These are phyloP conservation scores for Spencermartinsiella ligniputridi DNA, from an alignment of 1,139 yeast species.

Conservation along the genomic window DNA sequence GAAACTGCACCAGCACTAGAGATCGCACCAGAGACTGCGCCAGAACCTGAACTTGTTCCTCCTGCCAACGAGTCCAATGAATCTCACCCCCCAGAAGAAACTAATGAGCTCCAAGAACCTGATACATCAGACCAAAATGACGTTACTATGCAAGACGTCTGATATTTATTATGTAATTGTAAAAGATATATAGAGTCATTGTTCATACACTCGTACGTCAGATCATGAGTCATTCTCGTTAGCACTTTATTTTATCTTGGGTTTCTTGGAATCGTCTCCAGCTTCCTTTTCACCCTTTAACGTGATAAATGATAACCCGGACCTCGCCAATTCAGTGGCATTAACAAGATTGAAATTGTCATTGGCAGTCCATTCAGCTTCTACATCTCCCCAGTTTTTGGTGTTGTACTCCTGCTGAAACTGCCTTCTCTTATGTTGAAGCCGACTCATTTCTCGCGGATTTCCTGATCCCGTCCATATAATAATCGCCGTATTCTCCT, in stretches of 20 bases:
- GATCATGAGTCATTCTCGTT: no score
- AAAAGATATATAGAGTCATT: not conserved
- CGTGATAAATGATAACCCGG: constrained; percentile 42
- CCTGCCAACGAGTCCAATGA: not conserved
- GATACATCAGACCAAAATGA: constrained; percentile 20
- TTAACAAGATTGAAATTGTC: constrained; percentile 41
- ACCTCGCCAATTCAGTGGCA: constrained; percentile 36
- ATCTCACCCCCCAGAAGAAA: no score
- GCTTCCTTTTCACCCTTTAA: no score
- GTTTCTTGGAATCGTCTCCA: no score
- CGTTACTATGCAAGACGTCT: constrained; percentile 22
- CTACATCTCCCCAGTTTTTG: constrained; percentile 43
- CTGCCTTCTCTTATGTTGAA: constrained; percentile 41
- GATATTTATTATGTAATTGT: constrained; percentile 3
- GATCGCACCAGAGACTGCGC: constrained; percentile 5
- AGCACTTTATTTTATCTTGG: no score
- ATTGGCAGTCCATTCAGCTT: constrained; percentile 49
- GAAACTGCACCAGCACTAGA: constrained; percentile 4
- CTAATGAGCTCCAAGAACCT: no score
- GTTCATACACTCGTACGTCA: no score
- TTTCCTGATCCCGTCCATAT: constrained; percentile 63
- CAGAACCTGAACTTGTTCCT: no score
- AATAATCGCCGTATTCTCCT: constrained; percentile 56
- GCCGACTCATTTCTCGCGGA: constrained; percentile 46
- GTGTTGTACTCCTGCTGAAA: constrained; percentile 43